Evolutionary conservation across 1,139 yeast genomes (phyloP).

Genomic region (Pichia sp.): DNA sequence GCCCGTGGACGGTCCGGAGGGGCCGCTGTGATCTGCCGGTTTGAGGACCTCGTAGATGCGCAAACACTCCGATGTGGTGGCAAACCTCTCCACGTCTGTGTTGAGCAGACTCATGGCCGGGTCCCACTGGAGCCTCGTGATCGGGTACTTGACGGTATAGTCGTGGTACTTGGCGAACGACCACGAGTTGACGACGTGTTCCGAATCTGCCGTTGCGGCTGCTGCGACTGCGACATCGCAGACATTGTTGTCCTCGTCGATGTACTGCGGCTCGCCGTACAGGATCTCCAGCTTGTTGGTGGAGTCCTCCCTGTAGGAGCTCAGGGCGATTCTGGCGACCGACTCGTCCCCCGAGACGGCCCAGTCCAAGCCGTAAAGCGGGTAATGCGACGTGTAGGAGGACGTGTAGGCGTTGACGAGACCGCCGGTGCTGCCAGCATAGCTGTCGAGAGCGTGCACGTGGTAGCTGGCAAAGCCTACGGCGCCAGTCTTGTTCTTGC

Average conservation of each 20-base stretch:
- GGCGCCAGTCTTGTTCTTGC: background rate
- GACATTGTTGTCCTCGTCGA: background rate
- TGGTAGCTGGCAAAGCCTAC: too few relatives aligned
- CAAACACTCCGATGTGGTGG: constrained; percentile 69
- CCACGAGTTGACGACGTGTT: constrained; percentile 27
- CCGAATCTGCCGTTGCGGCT: background rate
- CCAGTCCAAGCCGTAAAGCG: constrained; percentile 73
- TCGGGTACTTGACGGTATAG: constrained; percentile 55
- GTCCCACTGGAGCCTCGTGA: constrained; percentile 72
- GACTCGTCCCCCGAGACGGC: constrained; percentile 35
- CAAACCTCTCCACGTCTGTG: constrained; percentile 41
- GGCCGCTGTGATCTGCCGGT: background rate
- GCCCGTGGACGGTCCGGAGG: too few relatives aligned
- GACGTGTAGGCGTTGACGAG: constrained; percentile 35
- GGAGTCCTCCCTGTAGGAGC: constrained; percentile 69
- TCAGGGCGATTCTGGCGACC: constrained; percentile 55
- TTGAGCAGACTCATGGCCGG: constrained; percentile 38
- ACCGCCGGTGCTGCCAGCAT: background rate
- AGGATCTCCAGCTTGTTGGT: constrained; percentile 51
- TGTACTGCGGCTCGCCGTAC: constrained; percentile 35
- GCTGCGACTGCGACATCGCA: too few relatives aligned
- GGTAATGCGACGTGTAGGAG: constrained; percentile 56
- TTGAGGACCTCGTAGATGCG: constrained; percentile 54
- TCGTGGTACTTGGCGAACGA: constrained; percentile 53
- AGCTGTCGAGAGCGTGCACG: too few relatives aligned